These are phyloP conservation scores for Macrophomina phaseolina DNA, from an alignment of 2,329 filamentous ascomycete species.

Conservation along the genomic window DNA sequence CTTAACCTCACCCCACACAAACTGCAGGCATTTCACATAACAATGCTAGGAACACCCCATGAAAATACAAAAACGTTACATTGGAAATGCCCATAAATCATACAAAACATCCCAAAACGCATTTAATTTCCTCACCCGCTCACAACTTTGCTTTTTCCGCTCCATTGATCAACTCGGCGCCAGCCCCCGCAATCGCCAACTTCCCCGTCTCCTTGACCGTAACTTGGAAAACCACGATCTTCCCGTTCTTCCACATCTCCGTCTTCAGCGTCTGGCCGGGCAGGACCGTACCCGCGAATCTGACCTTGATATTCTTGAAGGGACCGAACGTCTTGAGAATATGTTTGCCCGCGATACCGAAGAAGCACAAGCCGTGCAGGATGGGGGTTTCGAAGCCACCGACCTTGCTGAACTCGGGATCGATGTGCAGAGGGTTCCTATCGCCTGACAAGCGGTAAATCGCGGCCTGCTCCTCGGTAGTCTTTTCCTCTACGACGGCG, in stretches of 20 bases:
- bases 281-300: slow-evolving; percentile 84
- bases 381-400: slow-evolving; percentile 95
- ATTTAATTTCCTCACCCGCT: not conserved
- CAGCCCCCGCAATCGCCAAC: slow-evolving; percentile 80
- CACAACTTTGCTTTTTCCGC: slow-evolving; percentile 44
- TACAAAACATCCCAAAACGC: no score
- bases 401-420: slow-evolving; percentile 91
- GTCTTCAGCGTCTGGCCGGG: slow-evolving; percentile 88
- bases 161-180: slow-evolving; percentile 71
- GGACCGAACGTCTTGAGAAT: slow-evolving; percentile 55
- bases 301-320: slow-evolving; percentile 90
- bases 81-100: no score
- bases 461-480: slow-evolving; percentile 87
- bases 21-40: no score
- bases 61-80: no score
- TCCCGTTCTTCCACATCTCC: slow-evolving; percentile 76
- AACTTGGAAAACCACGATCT: slow-evolving; percentile 81
- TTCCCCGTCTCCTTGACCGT: slow-evolving; percentile 94
- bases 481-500: slow-evolving; percentile 81
- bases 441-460: slow-evolving; percentile 93
- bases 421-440: slow-evolving; percentile 94
- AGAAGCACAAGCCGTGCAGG: slow-evolving; percentile 94
- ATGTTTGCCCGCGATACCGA: slow-evolving; percentile 90
- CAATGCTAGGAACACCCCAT: no score
- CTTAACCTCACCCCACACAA: no score